phyloP scores from a whole-genome alignment of 441 rosid genomes.

The Omphalea diandra region DNA sequence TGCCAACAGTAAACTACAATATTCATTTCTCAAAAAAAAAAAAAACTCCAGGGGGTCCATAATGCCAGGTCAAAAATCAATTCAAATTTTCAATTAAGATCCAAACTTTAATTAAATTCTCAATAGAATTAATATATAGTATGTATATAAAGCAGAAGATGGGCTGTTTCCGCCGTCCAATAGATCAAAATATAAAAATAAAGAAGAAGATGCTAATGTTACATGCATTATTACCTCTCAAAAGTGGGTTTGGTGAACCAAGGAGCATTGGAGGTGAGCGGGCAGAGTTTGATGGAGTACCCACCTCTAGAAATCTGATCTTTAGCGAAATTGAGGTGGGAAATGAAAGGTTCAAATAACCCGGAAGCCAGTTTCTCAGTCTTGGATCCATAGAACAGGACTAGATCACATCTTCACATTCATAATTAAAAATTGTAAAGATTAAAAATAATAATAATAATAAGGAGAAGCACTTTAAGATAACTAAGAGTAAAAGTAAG shows the following conservation, averaged over 20 bases:
- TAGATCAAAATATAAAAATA: neutral
- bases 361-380: slow-evolving; percentile 87
- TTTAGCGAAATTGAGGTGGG: slow-evolving; percentile 68
- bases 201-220: neutral
- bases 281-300: slow-evolving; percentile 73
- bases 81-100: too few relatives aligned
- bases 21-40: too few relatives aligned
- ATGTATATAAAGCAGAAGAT: too few relatives aligned
- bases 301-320: slow-evolving; percentile 88
- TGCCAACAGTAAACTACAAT: too few relatives aligned
- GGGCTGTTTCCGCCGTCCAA: too few relatives aligned
- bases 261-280: slow-evolving; percentile 46
- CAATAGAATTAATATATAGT: too few relatives aligned
- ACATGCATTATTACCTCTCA: slow-evolving; percentile 48
- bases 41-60: too few relatives aligned
- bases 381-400: slow-evolving; percentile 56
- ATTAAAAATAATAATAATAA: neutral
- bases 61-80: too few relatives aligned
- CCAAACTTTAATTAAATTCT: too few relatives aligned
- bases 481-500: neutral
- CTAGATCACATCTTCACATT: slow-evolving; percentile 65
- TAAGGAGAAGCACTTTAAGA: neutral
- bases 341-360: slow-evolving; percentile 70
- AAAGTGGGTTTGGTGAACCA: slow-evolving; percentile 91
- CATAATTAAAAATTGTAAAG: neutral